Evolutionary conservation across 306 rosid species (phyloP), one percentile per base, ranked within the genome.

Genomic region (Cicer bijugum): DNA sequence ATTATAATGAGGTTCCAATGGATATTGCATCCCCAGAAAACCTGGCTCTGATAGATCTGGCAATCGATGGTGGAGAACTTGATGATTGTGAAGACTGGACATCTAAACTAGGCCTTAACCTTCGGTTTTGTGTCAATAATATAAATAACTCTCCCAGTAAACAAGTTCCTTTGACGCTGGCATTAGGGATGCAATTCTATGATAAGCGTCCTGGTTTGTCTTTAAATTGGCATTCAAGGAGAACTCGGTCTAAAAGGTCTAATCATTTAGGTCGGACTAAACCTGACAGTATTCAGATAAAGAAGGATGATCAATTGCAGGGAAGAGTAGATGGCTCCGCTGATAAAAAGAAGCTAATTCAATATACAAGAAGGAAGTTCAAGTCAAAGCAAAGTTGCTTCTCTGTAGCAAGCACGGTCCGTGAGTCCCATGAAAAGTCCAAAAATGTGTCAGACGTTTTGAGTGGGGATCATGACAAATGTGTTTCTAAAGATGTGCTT

Each of bases 51-150:
- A 94, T 94, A 82, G 96, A 91, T 81, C 87, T 87, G 64, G 99
- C 97, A 12, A 74, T 91, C 60, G 99, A 89, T 81, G 90, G 84
- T 71, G 90, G 85, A 77, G 86, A 84, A 69, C 86, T 44, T 63
- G 71, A 69, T 82, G 90, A 84, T 51, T 80, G 85, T 76, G 88
- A 87, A 78, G 97, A 94, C 82, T 94, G 99, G 99, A 94, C 99
- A 50, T 91, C 97, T 47, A 82, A 81, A 81, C 80, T 94, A 69
- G 97, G 96, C 73, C 85, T 94, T 75, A 94, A 94, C 86, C 80
- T 94, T 70, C 87, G 81, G 55, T 69, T 80, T 74, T 94, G 96
- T 85, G 90, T 91, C 69, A 89, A 82, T 66, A 83, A 87, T 44
- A 91, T 90, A 82, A 90, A 88, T 81, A 94, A 76, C 65, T 84